Percentiles rank a stretch among this genome's conserved stretches.
Evolutionary conservation across 345 rosid species (phyloP).

Genomic region (Populus deltoides): DNA sequence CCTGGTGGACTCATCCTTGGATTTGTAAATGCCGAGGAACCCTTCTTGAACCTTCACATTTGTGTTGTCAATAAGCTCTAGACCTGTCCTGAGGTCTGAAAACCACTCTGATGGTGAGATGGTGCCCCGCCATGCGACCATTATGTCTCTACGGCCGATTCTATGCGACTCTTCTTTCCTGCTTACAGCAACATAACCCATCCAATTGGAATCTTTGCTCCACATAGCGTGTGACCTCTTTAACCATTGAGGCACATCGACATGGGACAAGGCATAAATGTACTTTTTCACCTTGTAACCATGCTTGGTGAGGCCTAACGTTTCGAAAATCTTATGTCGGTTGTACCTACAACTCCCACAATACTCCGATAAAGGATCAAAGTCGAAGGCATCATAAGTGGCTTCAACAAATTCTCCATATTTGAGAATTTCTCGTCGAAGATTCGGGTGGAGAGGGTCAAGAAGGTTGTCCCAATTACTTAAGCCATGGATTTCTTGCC

Average conservation of each 20-base stretch:
- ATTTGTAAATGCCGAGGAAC: conserved; percentile 46
- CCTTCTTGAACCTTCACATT: conserved; percentile 54
- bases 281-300: conserved; percentile 54
- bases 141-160: conserved; percentile 56
- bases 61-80: conserved; percentile 31
- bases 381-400: conserved; percentile 60
- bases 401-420: conserved; percentile 59
- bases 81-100: conserved; percentile 42
- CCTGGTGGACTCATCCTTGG: conserved; percentile 51
- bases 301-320: conserved; percentile 43
- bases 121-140: conserved; percentile 67
- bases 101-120: conserved; percentile 66
- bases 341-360: conserved; percentile 66
- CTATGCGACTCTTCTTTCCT: conserved; percentile 39
- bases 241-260: conserved; percentile 59
- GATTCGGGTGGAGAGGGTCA: conserved; percentile 52
- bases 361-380: conserved; percentile 54
- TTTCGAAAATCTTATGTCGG: conserved; percentile 45
- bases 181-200: conserved; percentile 60
- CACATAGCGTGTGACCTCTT: conserved; percentile 40
- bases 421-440: conserved; percentile 52
- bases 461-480: conserved; percentile 49
- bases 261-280: conserved; percentile 64
- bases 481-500: conserved; percentile 50
- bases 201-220: conserved; percentile 80